Evolutionary conservation across 305 asterid species (phyloP).

Genomic region (Fraxinus sp.): DNA sequence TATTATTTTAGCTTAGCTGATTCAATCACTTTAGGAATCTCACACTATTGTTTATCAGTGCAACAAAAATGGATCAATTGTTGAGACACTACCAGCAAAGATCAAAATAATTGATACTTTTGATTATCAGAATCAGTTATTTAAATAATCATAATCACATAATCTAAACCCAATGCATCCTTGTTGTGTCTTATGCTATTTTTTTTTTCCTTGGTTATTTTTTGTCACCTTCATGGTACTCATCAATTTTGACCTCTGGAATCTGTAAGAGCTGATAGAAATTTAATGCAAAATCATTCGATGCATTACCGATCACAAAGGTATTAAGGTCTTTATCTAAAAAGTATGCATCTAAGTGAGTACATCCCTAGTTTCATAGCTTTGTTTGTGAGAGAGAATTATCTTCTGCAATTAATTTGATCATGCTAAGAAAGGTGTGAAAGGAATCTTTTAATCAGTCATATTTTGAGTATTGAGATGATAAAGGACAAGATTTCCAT

Average conservation of each 20-base stretch:
- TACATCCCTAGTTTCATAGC: background rate
- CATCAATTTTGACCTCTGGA: background rate
- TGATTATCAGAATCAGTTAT: background rate
- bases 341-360: background rate
- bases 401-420: background rate
- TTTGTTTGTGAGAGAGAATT: background rate
- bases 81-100: background rate
- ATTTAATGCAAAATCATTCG: background rate
- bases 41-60: background rate
- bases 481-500: background rate
- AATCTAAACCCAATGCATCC: background rate
- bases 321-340: background rate
- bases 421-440: background rate
- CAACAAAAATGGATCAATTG: background rate
- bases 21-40: background rate
- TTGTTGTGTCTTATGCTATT: background rate
- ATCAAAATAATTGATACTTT: background rate
- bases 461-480: background rate
- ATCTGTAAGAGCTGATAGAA: background rate
- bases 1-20: background rate
- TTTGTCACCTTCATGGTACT: background rate
- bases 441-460: background rate
- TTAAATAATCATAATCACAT: background rate
- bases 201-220: background rate
- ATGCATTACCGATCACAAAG: background rate